Base-by-base conservation (phyloP, 2,329 filamentous ascomycete genomes). In the Akanthomyces dipterigenus region DNA sequence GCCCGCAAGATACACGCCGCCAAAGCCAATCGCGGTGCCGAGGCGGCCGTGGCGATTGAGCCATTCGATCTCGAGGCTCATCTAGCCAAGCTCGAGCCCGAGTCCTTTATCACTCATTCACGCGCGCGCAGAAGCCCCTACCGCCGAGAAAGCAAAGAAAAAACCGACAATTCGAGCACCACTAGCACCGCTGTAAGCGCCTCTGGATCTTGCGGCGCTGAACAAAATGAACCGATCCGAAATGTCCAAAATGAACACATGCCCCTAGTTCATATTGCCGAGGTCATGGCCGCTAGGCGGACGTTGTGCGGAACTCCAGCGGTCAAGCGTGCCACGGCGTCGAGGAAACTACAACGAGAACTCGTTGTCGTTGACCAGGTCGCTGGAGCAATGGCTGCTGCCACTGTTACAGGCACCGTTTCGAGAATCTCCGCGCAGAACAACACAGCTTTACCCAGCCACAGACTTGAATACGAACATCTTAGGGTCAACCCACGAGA, bases 1-100 rank as follows among this genome's bases (percentile, higher is more conserved):
- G 80, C 78, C 24, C 74, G 79, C 60, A 82, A 77, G 61, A 68
- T 84, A 11, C 81, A 78, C 61, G 75, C 75, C 5, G 72, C 70
- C 53, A 70, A 72, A 63, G 70, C 64, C 31, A 69, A 69, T 31
- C 70, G 70, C 28, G 70, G 68, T 20, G 67, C 72, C 6, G 64
- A 67, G 36, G 66, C 68, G 31, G 38, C 20, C 62, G 72, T 54
- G 66, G 63, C n/a, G 67, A 72, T 57, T 65, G 66, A 53, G 65
- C 68, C 34, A 36, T 48, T n/a, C 42, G 22, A 51, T 8, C 66
- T 66, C 62, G 65, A 68, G 26, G 59, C 55, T 18, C 63, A 63
- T 14, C 57, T 65, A 11, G 51, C 63, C 22, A 64, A 65, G 24
- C 64, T 71, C 22, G 65, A 68, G 16, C 66, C 66, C n/a, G 67